A percentile compares a stretch with the other conserved stretches of the same genome.
Evolutionary conservation across 148 eudicot genomes (phyloP).

Genomic region (Selenicereus undatus): DNA sequence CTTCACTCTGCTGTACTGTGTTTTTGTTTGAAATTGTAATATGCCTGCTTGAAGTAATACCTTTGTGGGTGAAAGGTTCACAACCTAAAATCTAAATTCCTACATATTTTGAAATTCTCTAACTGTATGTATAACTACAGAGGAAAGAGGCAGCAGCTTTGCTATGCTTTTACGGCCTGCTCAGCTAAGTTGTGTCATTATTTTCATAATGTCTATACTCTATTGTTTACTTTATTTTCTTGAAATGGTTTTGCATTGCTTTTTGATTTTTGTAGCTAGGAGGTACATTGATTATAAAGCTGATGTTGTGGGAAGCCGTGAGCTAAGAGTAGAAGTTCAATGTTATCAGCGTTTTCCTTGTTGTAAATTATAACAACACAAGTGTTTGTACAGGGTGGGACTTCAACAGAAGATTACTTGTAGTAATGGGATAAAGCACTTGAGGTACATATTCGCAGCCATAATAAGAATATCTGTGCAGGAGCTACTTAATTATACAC

Average conservation of each 20-base stretch:
- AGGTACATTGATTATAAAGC: slow-evolving; percentile 66
- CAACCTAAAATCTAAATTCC: not conserved
- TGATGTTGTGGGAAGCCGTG: slow-evolving; percentile 62
- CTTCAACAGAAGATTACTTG: slow-evolving; percentile 69
- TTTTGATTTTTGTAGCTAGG: slow-evolving; percentile 71
- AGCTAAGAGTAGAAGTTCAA: not conserved
- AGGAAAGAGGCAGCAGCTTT: no score
- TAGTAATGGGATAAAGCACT: slow-evolving; percentile 72
- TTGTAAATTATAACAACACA: not conserved
- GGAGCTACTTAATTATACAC: not conserved
- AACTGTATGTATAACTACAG: no score
- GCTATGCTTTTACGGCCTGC: no score
- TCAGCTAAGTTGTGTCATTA: not conserved
- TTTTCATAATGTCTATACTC: no score
- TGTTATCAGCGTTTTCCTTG: slow-evolving; percentile 10
- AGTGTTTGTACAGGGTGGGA: slow-evolving; percentile 56
- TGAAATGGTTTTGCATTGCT: slow-evolving; percentile 1
- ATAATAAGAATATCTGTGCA: not conserved
- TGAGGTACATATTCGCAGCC: slow-evolving; percentile 39
- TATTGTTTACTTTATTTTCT: not conserved
- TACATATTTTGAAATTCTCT: not conserved
- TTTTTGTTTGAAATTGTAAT: no score
- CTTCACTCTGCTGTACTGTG: no score
- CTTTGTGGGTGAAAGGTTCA: not conserved
- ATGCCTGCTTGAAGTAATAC: no score